Conservation (phyloP, 1,284 basidiomycete species). For the Calocybe gambosa region DNA sequence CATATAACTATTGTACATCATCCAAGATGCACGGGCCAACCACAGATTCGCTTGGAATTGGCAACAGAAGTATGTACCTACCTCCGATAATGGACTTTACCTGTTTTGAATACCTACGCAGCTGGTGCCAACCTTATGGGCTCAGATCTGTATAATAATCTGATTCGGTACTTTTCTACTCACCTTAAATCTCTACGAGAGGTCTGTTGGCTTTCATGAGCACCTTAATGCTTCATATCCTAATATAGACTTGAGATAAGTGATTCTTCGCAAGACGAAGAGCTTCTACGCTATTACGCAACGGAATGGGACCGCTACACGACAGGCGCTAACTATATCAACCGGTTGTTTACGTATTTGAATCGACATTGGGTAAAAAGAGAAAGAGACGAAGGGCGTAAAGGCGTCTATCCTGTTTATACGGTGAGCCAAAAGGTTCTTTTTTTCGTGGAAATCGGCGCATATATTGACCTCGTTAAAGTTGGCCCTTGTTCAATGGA, state of each 20-base stretch:
- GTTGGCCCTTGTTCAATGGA: slow-evolving; percentile 97
- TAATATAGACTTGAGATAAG: slow-evolving; percentile 11
- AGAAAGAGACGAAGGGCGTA: slow-evolving; percentile 94
- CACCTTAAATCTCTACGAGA: slow-evolving; percentile 65
- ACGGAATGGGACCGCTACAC: slow-evolving; percentile 91
- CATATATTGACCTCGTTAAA: slow-evolving; percentile 26
- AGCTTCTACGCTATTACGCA: slow-evolving; percentile 80
- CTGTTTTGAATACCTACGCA: slow-evolving; percentile 22
- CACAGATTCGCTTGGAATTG: slow-evolving; percentile 31
- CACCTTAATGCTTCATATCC: slow-evolving; percentile 2
- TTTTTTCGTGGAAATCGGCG: background rate
- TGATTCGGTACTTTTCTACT: slow-evolving; percentile 76
- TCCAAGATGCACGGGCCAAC: slow-evolving; percentile 63
- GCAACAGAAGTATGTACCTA: slow-evolving; percentile 51
- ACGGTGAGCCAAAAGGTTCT: slow-evolving; percentile 58
- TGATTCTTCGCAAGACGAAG: slow-evolving; percentile 57
- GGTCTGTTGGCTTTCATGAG: slow-evolving; percentile 13
- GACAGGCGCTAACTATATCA: slow-evolving; percentile 87
- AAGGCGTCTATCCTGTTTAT: slow-evolving; percentile 92
- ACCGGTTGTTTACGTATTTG: slow-evolving; percentile 89
- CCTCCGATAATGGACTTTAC: slow-evolving; percentile 13
- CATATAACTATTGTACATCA: slow-evolving; percentile 96
- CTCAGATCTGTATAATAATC: slow-evolving; percentile 84
- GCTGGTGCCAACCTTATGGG: slow-evolving; percentile 91
- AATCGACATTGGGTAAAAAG: slow-evolving; percentile 97